Evolutionary conservation across 2,329 filamentous ascomycete genomes (phyloP), one percentile per base, ranked within the genome.

Genomic region (Tolypocladium cylindrosporum): DNA sequence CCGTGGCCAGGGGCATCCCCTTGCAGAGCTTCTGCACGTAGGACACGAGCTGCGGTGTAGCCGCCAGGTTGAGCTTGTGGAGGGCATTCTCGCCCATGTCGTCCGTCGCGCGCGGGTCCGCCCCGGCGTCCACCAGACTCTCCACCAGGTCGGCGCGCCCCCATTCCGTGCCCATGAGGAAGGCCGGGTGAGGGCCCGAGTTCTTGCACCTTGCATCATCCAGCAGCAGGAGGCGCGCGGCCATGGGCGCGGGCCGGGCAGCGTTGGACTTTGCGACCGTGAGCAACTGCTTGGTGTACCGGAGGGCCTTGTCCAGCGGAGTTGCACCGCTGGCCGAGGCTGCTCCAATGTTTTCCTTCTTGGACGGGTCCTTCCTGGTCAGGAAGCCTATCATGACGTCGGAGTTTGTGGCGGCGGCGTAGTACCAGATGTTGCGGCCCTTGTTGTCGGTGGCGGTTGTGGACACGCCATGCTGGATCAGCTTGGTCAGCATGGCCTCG

Each of bases 361-460:
- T 68, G 24, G 55, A 45, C 4, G 69, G 63, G 54, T 75, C 73
- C 10, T 69, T 58, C 2, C 61, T 53, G 42, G 63, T 59, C 1
- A 76, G 66, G 62, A 66, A 72, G 14, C 64, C 57, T 24, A 75
- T 61, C 5, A 72, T 57, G 0, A 34, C 37, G 1, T 58, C 43
- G 41, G 74, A 72, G 24, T 68, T 67, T 2, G 70, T 71, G 9
- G 68, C 67, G 1, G 72, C 72, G 2, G 66, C 67, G 13, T 69
- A 66, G 57, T 75, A 73, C 73, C 74, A 75, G 13, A 75, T 67
- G 36, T 67, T 75, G 36, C 68, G 67, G 0, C 70, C 70, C 2
- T 64, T 57, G 0, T 64, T 55, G 52, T 75, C 72, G 2, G 58
- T 60, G 3, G 67, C 67, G 5, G 64, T 66, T 1, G 72, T 74